phyloP scores from a whole-genome alignment of 257 asterid genomes.

The Echites panduratus region DNA sequence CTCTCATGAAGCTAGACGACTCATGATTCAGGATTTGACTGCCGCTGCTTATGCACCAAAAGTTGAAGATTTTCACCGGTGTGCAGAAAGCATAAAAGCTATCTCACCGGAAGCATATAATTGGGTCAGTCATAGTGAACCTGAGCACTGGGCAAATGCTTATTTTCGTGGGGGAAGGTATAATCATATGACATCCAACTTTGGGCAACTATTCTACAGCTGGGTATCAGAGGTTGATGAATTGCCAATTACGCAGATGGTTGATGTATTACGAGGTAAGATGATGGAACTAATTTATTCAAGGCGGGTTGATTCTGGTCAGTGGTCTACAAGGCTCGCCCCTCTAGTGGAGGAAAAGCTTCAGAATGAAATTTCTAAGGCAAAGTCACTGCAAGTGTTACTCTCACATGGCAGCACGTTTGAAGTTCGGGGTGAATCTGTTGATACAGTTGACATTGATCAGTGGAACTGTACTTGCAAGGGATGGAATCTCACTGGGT shows the following conservation, averaged over 20 bases:
- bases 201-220: constrained; percentile 79
- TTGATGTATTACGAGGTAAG: constrained; percentile 85
- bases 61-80: constrained; percentile 54
- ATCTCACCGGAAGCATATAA: constrained; percentile 89
- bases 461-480: constrained; percentile 87
- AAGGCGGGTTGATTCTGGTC: constrained; percentile 68
- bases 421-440: constrained; percentile 64
- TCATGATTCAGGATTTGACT: constrained; percentile 86
- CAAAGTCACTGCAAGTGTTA: constrained; percentile 46
- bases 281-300: constrained; percentile 82
- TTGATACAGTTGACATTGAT: constrained; percentile 66
- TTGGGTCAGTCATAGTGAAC: constrained; percentile 81
- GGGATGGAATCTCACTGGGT: constrained; percentile 80
- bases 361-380: constrained; percentile 58
- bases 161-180: constrained; percentile 76
- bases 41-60: constrained; percentile 88
- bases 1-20: constrained; percentile 97
- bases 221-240: constrained; percentile 97
- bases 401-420: constrained; percentile 48
- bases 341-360: constrained; percentile 87
- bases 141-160: constrained; percentile 90
- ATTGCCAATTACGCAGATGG: constrained; percentile 95
- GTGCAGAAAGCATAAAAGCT: constrained; percentile 81
- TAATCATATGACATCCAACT: constrained; percentile 80
- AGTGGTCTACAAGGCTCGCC: constrained; percentile 69